Conservation (phyloP, 2,329 filamentous ascomycete genomes). For the Cordyceps militaris region DNA sequence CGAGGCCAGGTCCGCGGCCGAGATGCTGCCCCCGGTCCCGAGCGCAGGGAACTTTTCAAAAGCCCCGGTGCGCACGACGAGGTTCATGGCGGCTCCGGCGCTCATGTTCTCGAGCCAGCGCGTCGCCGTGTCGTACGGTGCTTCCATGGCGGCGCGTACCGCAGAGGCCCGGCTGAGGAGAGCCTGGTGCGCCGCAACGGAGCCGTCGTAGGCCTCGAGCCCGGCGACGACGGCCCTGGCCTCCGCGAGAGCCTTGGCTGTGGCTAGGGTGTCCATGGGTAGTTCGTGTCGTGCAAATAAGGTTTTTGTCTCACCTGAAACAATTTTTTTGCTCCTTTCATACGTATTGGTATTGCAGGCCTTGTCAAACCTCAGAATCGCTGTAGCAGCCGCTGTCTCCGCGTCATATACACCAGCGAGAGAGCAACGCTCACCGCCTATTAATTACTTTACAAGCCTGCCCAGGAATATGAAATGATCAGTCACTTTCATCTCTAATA, state of each 20-base stretch:
- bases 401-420: too few species aligned
- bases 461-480: too few species aligned
- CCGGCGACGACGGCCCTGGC: constrained; percentile 21
- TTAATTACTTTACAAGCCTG: too few species aligned
- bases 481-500: too few species aligned
- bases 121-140: constrained; percentile 18
- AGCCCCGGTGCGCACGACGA: constrained; percentile 16
- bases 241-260: constrained; percentile 21
- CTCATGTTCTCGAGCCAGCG: constrained; percentile 19
- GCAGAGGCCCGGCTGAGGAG: constrained; percentile 17
- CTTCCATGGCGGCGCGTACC: constrained; percentile 17
- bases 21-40: constrained; percentile 4
- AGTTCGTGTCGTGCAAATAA: too few species aligned
- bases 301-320: too few species aligned
- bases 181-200: constrained; percentile 13
- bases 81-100: constrained; percentile 17
- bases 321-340: too few species aligned
- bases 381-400: too few species aligned
- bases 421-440: too few species aligned
- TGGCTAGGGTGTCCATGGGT: not conserved
- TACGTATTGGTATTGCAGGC: too few species aligned
- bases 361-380: too few species aligned
- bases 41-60: constrained; percentile 16
- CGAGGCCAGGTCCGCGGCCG: constrained; percentile 12
- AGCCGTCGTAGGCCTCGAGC: constrained; percentile 21